Base-by-base conservation (phyloP, 345 rosid species). In the Brassica incana region DNA sequence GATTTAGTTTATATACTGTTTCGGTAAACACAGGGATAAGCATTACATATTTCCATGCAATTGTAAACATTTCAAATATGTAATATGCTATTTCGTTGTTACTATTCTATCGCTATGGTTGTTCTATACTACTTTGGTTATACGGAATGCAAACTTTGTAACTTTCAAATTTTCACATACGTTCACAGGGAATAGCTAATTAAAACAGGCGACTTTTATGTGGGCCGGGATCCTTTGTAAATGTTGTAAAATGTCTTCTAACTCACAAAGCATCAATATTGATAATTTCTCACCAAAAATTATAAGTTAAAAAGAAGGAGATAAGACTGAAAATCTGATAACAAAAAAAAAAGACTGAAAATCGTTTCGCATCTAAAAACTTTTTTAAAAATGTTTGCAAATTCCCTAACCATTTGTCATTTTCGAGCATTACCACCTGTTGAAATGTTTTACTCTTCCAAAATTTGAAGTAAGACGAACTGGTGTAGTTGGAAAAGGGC, bases 361-460 rank as follows among this genome's bases (percentile, higher is more conserved):
- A 38, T 38, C 45, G n/a, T 43, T 43, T 43, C n/a, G 52, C 52
- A 11, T 11, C 12, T 43, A 3, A 43, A 43, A 43, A 43, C 14
- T 43, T 38, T 36, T 43, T 14, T 10, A 11, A 43, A 43, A 10
- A 43, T 4, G 14, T 43, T 43, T 14, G n/a, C 5, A 43, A 43
- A 11, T 11, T 43, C n/a, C 52, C 52, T 43, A 43, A 10, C 5
- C 4, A 27, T 45, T 20, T 29, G 67, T 11, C 67, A 76, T 36
- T 61, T 69, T 48, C 69, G 75, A 59, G 72, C 32, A 25, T 76
- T 35, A 48, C 54, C 75, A 6, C 32, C 25, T 58, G 60, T 16
- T 67, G 14, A 67, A 23, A 76, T 60, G 59, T 29, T 68, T 76
- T n/a, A 30, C 18, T 18, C 32, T 27, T 40, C 52, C 52, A 45